Evolutionary conservation across 345 rosid genomes (phyloP), one percentile per base, ranked within the genome.

Genomic region (Alliaria petiolata): DNA sequence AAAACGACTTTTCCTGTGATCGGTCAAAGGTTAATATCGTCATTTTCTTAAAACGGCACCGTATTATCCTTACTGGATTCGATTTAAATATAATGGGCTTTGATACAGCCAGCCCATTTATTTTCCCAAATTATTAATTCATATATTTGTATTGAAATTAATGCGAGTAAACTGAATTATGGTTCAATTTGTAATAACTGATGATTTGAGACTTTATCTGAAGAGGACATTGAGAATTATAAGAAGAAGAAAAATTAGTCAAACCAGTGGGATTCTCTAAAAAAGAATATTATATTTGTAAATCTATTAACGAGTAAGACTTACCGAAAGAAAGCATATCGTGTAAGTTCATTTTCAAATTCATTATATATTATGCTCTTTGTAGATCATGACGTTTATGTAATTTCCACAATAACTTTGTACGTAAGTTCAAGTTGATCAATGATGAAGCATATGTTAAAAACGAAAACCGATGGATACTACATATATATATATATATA

Each of bases 11-110:
- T 52, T 65, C n/a, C n/a, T 17, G 6, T 16, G 5, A 22, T 33
- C 46, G 33, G 75, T 76, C 75, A 76, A 76, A 54, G 65, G 65
- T 1, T 46, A 54, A 0, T 62, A 62, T 76, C 16, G 75, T 69
- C 64, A 61, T 75, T 66, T n/a, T 0, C 0, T 0, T 1, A 1
- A n/a, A 30, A 39, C 72, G 61, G 0, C 3, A 0, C 0, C 65
- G 54, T 59, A 3, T 65, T 1, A 0, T 0, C 15, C n/a, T n/a
- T 31, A 28, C 11, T 50, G 26, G 0, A 20, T 16, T 16, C 13
- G 52, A 50, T 31, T 22, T 26, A 5, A 6, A 33, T 12, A 31
- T 66, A 0, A 68, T 67, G 19, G 78, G 74, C 63, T 61, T 73
- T 58, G 0, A 3, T 22, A 13, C 34, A 4, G 26, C n/a, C 8